Conservation (phyloP, 2,329 filamentous ascomycete genomes). For the Cladosporium oxysporum region DNA sequence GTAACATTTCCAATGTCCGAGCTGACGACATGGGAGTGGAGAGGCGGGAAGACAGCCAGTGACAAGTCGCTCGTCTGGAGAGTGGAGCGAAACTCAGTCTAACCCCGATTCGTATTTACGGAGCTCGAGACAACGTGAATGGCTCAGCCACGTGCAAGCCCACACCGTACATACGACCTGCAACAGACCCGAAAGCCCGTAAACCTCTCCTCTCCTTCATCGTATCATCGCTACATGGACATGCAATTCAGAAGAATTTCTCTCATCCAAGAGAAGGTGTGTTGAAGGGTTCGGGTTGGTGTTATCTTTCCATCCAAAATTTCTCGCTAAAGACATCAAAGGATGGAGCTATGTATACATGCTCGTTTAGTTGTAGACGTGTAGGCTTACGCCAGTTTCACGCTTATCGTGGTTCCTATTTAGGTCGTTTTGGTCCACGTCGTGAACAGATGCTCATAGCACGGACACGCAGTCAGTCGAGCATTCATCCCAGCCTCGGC, state of each 20-base stretch:
- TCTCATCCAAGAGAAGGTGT: too few species aligned
- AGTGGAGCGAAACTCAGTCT: neutral
- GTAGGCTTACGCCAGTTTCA: neutral
- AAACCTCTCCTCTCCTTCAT: too few species aligned
- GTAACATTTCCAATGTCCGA: neutral
- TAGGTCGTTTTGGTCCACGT: too few species aligned
- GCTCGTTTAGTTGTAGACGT: neutral
- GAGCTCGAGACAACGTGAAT: neutral
- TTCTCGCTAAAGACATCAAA: too few species aligned
- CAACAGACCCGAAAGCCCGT: neutral
- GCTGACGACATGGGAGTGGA: neutral
- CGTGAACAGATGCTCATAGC: neutral
- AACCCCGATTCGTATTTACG: constrained; percentile 6
- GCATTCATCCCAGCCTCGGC: too few species aligned
- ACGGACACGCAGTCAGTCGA: too few species aligned
- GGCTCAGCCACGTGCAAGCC: neutral
- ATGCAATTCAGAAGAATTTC: too few species aligned
- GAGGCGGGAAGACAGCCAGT: neutral
- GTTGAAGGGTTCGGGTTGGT: neutral
- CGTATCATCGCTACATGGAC: too few species aligned
- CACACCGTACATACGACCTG: too few species aligned
- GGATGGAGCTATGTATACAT: too few species aligned
- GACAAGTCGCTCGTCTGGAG: neutral
- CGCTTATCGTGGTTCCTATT: neutral
- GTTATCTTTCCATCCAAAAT: neutral